Evolutionary conservation across 1,139 yeast genomes (phyloP), one percentile per base, ranked within the genome.

Genomic region (Geotrichum australiense): DNA sequence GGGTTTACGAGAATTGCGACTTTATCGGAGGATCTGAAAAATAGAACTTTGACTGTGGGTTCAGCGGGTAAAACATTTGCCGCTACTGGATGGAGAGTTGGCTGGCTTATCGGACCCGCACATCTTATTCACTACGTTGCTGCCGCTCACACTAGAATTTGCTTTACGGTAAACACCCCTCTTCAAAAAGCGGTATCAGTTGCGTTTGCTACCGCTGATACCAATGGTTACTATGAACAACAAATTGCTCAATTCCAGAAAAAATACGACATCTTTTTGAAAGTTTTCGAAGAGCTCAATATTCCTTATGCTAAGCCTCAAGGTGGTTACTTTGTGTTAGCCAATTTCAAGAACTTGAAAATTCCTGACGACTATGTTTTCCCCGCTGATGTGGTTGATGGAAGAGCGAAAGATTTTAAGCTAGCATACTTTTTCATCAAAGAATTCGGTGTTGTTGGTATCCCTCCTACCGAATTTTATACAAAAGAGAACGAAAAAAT

Each of bases 51-150:
- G 45, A 81, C 96, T 5, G 94, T 91, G 15, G 97, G 97, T 0
- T 85, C 96, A 23, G 98, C 96, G 4, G 98, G 98, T 47, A 91
- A 91, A 64, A 80, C 95, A 0, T 91, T 91, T 67, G 94, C 96
- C 20, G 96, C 96, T 31, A 91, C 98, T 20, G 98, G 98, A 43
- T 91, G 97, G 96, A 78, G 98, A 68, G 76, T 91, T 42, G 98
- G 98, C 41, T 91, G 94, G 91, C 73, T 89, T 29, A 80, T 89
- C 50, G 97, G 96, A 5, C 81, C 84, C 41, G 73, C 84, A n/a
- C 81, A 80, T 20, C 69, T 89, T 53, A 71, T 91, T 55, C 78
- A 80, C 51, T 85, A 83, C 58, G 94, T 80, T 2, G 73, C 87
- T 7, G 78, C 85, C 26, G 98, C 97, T 1, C 96, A 91, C 62